Evolutionary conservation across 345 rosid genomes (phyloP), one percentile per base, ranked within the genome.

Genomic region (Cochlearia excelsa): DNA sequence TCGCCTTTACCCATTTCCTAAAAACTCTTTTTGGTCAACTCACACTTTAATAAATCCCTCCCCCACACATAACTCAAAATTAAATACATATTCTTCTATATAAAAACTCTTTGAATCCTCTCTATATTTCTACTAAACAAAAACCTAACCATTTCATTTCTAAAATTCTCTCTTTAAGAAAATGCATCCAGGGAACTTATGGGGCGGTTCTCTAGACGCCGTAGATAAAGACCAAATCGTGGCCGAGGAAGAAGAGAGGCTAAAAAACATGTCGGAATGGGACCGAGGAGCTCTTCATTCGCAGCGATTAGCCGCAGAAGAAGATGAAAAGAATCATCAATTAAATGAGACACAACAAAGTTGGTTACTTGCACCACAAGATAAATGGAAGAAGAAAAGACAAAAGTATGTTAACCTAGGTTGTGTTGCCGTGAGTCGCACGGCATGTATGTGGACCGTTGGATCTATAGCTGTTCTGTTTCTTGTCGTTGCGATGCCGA

Each of bases 281-380:
- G 95, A 86, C 71, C 59, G 70, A 69, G 85, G 73, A 2, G 77
- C 89, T 29, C 51, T 82, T 8, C 81, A 72, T 0, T 51, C 71
- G 2, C 81, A 71, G 30, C 73, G 54, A 0, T 55, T 69, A 8
- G 10, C 40, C 8, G 58, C 51, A 0, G 63, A 69, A 54, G 1
- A 61, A 16, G 23, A 16, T 0, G 0, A 47, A 67, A 26, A 73
- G 71, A 30, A 61, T 16, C 23, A 76, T 33, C 54, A 55, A 34
- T 71, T 85, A 4, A 90, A 87, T 44, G 93, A 87, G 58, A 90
- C 95, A 2, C 95, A 90, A 30, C 95, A 85, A 76, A 80, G 94
- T 60, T 90, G 95, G 97, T 74, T 90, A 16, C 63, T 87, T 30
- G 85, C 80, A 26, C 78, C 82, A 0, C 71, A 73, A 11, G 77